Conservation (phyloP, 306 rosid genomes). For the Vigna hirtella region DNA sequence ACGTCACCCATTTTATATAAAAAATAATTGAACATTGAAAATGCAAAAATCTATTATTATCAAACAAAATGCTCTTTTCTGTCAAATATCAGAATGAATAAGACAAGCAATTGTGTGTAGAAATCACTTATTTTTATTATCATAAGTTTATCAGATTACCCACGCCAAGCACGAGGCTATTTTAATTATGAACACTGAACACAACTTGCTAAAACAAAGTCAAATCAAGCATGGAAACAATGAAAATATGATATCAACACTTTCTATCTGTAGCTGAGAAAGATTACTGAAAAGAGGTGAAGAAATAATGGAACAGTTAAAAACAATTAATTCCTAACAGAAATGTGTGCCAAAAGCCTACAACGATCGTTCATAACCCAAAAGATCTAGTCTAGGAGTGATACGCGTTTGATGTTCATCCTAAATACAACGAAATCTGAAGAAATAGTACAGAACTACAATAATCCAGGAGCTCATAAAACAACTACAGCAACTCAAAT, state of each 20-base stretch:
- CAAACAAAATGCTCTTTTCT: background rate
- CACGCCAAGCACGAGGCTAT: background rate
- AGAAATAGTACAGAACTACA: slow-evolving; percentile 44
- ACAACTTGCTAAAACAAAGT: background rate
- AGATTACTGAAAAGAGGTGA: background rate
- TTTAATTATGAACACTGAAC: background rate
- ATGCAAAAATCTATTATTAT: background rate
- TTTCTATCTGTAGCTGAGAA: background rate
- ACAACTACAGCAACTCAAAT: slow-evolving; percentile 40
- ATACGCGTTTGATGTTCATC: slow-evolving; percentile 35
- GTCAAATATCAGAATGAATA: background rate
- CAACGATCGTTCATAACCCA: slow-evolving; percentile 40
- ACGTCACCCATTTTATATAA: background rate
- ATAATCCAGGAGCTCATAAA: slow-evolving; percentile 51
- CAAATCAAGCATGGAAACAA: background rate
- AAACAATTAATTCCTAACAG: slow-evolving; percentile 22
- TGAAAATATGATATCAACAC: background rate
- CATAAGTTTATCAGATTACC: background rate
- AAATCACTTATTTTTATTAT: background rate
- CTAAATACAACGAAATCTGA: slow-evolving; percentile 52
- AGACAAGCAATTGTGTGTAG: background rate
- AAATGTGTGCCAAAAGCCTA: slow-evolving; percentile 45
- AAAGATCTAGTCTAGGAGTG: slow-evolving; percentile 55
- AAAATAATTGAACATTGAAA: background rate
- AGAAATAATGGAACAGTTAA: background rate